phyloP scores from a whole-genome alignment of 2,329 filamentous ascomycete genomes.

The Fusarium sarcochroum region DNA sequence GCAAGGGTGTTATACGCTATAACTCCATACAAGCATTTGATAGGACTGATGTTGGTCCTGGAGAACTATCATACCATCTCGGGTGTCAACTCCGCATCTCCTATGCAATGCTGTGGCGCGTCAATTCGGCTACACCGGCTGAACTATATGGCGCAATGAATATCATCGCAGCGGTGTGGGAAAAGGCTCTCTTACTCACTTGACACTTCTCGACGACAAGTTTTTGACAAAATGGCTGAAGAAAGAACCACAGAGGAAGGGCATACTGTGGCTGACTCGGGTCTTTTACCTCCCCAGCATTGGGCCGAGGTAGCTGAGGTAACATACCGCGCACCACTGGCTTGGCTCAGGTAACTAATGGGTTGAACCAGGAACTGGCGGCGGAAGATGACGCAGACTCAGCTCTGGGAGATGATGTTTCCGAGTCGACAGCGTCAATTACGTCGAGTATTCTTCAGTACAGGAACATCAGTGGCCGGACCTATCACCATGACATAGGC shows the following conservation, averaged over 20 bases:
- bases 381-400: slow-evolving; percentile 24
- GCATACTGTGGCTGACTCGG: background rate
- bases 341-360: background rate
- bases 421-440: slow-evolving; percentile 26
- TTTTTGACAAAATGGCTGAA: background rate
- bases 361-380: slow-evolving; percentile 7
- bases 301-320: slow-evolving; percentile 38
- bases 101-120: background rate
- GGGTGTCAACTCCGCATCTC: background rate
- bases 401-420: slow-evolving; percentile 6
- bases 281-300: slow-evolving; percentile 28
- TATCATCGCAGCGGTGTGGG: background rate
- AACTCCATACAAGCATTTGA: background rate
- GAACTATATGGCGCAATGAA: background rate
- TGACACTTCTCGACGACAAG: background rate
- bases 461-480: slow-evolving; percentile 31
- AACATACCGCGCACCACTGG: background rate
- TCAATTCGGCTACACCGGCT: background rate
- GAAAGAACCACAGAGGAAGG: background rate
- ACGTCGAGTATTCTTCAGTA: slow-evolving; percentile 35
- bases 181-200: background rate
- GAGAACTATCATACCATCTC: background rate
- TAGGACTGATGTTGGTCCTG: background rate
- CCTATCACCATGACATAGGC: slow-evolving; percentile 31
- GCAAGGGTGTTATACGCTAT: background rate